Evolutionary conservation across 2,329 filamentous ascomycete genomes (phyloP), one percentile per base, ranked within the genome.

Genomic region (Waltergamsia citrina): DNA sequence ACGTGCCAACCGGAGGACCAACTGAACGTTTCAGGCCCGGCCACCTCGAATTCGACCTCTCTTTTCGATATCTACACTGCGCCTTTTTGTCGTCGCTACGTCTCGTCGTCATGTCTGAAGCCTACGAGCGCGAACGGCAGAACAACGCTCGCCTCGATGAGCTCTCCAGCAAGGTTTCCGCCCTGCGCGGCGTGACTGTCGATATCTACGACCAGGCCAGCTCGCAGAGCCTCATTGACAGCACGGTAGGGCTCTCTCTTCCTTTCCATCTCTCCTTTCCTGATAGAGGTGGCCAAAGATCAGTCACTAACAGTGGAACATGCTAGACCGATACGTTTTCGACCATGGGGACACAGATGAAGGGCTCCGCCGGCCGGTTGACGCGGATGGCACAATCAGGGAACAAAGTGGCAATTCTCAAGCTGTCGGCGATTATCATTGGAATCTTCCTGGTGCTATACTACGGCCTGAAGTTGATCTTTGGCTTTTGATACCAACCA

Each of bases 141-240:
- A 98, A 98, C 67, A 94, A 96, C 63, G 79, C 85, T 45, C 87
- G 90, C 48, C 83, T 98, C 37, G 81, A 90, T 51, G 87, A 94
- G 56, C 81, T 98, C 24, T 83, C 84, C 12, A 74, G 78, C 44
- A 98, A 98, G 65, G 88, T 96, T 36, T 85, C 85, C 14, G 86
- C 87, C 34, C 74, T 98, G 42, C 86, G 90, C 52, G 85, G 84
- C 58, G 86, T 98, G 33, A 98, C 92, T 27, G 78, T 96, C 44
- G 87, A 98, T 65, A 98, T 98, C 52, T 95, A 96, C 71, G 88
- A 96, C 63, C 87, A 92, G 56, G 92, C 92, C 32, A 78, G 86
- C 38, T 77, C 85, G 48, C 90, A 96, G 49, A 77, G 83, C 44
- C 75, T 94, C 42, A 84, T 98, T 45, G 86, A 98, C 60, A 79